phyloP scores from a whole-genome alignment of 2,329 filamentous ascomycete genomes.

The Neofusicoccum umdonicola region DNA sequence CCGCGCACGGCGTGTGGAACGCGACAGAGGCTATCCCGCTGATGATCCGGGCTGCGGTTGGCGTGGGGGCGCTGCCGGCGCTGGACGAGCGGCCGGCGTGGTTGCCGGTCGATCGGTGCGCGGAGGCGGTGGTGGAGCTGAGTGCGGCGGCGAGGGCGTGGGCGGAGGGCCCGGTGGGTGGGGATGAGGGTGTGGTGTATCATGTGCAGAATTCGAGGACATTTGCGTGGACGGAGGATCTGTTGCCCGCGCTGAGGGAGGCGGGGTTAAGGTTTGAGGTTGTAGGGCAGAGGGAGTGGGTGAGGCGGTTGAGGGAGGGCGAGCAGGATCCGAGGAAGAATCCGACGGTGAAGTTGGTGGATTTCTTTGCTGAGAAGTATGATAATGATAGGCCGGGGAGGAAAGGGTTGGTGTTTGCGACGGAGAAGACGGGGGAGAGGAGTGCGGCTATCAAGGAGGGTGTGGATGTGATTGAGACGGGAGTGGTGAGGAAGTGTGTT shows the following conservation, averaged over 20 bases:
- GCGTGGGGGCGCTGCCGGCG: slow-evolving; percentile 46
- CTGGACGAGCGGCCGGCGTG: slow-evolving; percentile 41
- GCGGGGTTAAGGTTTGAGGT: slow-evolving; percentile 38
- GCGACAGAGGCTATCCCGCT: slow-evolving; percentile 50
- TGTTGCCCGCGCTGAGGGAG: slow-evolving; percentile 50
- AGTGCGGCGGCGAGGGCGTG: background rate
- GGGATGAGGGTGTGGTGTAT: slow-evolving; percentile 27
- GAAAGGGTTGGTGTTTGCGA: slow-evolving; percentile 31
- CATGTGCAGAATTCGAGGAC: slow-evolving; percentile 52
- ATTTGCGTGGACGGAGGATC: slow-evolving; percentile 53
- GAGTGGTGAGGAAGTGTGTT: slow-evolving; percentile 14
- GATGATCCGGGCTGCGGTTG: slow-evolving; percentile 48
- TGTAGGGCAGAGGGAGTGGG: slow-evolving; percentile 22
- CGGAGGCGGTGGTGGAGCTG: slow-evolving; percentile 42
- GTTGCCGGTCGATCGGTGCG: slow-evolving; percentile 44
- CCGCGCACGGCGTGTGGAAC: slow-evolving; percentile 48
- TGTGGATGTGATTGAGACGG: slow-evolving; percentile 10
- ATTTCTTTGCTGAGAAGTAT: slow-evolving; percentile 56
- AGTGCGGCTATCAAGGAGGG: slow-evolving; percentile 8
- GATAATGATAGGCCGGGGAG: slow-evolving; percentile 32
- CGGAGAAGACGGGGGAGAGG: slow-evolving; percentile 15
- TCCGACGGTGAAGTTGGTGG: slow-evolving; percentile 53
- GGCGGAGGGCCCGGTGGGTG: background rate
- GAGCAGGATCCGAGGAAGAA: slow-evolving; percentile 46
- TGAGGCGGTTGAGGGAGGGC: slow-evolving; percentile 31